Evolutionary conservation across 495 filamentous ascomycete species (phyloP), one percentile per base, ranked within the genome.

Genomic region (Trichodelitschia bisporula): DNA sequence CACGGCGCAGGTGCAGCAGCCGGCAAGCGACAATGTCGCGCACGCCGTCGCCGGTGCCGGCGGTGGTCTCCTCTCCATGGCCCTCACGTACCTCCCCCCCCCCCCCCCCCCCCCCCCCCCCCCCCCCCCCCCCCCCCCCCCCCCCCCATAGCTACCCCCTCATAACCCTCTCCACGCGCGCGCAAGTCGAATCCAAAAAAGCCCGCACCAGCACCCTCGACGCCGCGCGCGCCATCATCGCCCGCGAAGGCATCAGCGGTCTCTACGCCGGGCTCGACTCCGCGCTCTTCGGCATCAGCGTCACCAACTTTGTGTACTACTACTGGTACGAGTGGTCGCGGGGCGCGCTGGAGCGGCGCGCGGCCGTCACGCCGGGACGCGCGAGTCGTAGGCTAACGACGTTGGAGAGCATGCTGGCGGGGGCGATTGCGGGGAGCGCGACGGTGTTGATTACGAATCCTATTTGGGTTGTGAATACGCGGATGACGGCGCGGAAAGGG

Each of bases 301-400:
- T 99, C 35, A 99, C 86, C 33, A 99, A 99, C 53, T 95, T 99
- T 41, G 83, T 99, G 15, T 99, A 99, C 55, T 99, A 99, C 54
- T 99, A 99, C 55, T 99, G 86, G 77, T 99, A 93, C 57, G 86
- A 99, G 56, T 95, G 79, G 76, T 84, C 83, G 32, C 74, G 86
- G 15, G 60, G 77, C 26, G 71, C 70, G 41, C 92, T 95, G 52
- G 78, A 90, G 50, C n/a, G n/a, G n/a, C 66, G 66, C 23, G 77
- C 83, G 9, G 79, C 80, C 18, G 41, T 58, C 19, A 67, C 66
- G 40, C 51, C 76, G 26, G 76, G 77, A n/a, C 70, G 82, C 23
- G 61, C 67, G 18, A 74, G 69, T 19, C 72, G 69, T 48, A 83
- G 78, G 44, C 69, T 97, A 41, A 86, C 77, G 16, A 83, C 86